Conservation (phyloP, 345 rosid genomes). For the Nasturtium officinale region DNA sequence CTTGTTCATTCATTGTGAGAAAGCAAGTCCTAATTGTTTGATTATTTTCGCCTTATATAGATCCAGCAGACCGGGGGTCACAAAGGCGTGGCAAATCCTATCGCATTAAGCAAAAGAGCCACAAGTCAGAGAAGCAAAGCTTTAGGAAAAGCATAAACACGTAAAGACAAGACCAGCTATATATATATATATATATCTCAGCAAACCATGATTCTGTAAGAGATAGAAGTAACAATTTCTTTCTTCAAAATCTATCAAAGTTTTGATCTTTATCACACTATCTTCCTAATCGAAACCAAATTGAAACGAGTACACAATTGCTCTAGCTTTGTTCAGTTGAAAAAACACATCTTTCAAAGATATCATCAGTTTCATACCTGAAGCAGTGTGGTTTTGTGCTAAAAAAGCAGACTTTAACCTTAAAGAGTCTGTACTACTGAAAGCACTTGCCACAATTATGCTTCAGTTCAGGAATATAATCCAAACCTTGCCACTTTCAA, state of each 20-base stretch:
- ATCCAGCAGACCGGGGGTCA: conserved; percentile 58
- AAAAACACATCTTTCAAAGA: background rate
- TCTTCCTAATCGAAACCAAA: background rate
- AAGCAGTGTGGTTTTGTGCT: background rate
- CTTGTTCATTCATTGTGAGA: conserved; percentile 38
- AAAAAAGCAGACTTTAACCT: background rate
- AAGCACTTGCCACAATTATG: background rate
- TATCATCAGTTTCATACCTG: background rate
- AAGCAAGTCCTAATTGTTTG: conserved; percentile 25
- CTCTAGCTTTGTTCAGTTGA: background rate
- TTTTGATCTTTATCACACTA: background rate
- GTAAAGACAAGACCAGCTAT: background rate
- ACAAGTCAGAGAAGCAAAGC: conserved; percentile 38
- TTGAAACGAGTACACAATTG: background rate
- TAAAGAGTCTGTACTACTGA: background rate
- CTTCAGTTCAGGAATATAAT: background rate
- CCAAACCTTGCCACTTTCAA: background rate
- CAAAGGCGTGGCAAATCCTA: conserved; percentile 92
- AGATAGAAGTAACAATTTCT: background rate
- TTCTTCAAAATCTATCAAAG: background rate
- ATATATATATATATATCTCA: background rate
- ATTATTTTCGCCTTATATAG: conserved; percentile 44
- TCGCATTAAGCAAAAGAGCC: conserved; percentile 47
- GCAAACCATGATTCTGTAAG: conserved; percentile 11
- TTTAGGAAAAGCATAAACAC: conserved; percentile 7